Evolutionary conservation across 306 rosid species (phyloP).

Genomic region (Acacia crassicarpa): DNA sequence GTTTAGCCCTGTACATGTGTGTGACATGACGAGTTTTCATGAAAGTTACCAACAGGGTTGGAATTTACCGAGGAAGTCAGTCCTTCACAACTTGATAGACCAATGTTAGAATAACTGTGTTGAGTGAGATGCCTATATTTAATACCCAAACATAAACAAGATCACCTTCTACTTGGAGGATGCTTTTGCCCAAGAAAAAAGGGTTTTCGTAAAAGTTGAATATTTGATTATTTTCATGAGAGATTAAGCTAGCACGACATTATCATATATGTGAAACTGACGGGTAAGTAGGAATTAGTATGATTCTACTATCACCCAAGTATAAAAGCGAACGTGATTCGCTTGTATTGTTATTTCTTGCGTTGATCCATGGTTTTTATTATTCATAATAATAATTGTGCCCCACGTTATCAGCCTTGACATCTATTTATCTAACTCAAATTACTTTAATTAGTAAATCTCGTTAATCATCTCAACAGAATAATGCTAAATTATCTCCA

Average conservation of each 20-base stretch:
- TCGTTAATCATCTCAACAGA: neutral
- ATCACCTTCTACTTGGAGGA: too few relatives aligned
- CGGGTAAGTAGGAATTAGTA: neutral
- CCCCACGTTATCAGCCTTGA: neutral
- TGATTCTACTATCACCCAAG: neutral
- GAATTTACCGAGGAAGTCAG: too few relatives aligned
- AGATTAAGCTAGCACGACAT: neutral
- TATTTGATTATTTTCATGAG: neutral
- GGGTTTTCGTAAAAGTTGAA: neutral
- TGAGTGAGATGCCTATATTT: too few relatives aligned
- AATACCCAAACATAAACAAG: too few relatives aligned
- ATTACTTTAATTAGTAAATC: neutral
- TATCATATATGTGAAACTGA: neutral
- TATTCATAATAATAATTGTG: neutral
- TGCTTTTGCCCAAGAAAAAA: too few relatives aligned
- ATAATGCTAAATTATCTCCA: neutral
- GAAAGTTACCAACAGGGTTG: neutral
- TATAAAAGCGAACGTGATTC: neutral
- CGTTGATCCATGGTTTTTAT: neutral
- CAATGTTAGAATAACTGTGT: too few relatives aligned
- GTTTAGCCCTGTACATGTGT: neutral
- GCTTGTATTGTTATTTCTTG: neutral
- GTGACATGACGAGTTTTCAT: neutral
- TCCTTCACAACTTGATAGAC: too few relatives aligned
- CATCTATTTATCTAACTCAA: neutral